phyloP scores from a whole-genome alignment of 495 filamentous ascomycete genomes.

The Umbilicaria muhlenbergii region DNA sequence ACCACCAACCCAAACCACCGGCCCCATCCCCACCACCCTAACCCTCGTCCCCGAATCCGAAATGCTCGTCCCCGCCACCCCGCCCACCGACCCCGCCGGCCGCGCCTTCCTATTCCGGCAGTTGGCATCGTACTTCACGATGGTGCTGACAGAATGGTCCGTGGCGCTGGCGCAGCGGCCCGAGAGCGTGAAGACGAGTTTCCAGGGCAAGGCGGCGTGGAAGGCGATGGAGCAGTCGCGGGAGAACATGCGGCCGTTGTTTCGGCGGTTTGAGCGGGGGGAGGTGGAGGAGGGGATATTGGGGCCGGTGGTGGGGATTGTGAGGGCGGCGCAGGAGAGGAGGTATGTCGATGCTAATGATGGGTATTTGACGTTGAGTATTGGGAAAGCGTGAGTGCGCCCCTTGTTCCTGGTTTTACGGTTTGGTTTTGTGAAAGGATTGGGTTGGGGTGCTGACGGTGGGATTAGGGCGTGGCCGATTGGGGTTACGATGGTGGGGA shows the following conservation, averaged over 20 bases:
- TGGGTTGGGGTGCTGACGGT: constrained; percentile 9
- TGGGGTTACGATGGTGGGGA: constrained; percentile 98
- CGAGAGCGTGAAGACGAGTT: constrained; percentile 48
- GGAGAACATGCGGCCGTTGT: constrained; percentile 81
- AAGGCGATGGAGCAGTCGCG: constrained; percentile 66
- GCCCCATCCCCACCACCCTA: constrained; percentile 57
- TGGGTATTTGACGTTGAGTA: constrained; percentile 79
- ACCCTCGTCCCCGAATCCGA: constrained; percentile 62
- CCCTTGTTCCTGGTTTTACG: not conserved
- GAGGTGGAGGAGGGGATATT: constrained; percentile 68
- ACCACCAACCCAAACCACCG: constrained; percentile 38
- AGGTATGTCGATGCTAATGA: constrained; percentile 95
- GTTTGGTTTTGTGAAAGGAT: no score
- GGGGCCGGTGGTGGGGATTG: constrained; percentile 83
- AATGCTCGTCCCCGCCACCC: constrained; percentile 59
- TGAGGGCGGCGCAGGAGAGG: constrained; percentile 71
- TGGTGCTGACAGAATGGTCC: constrained; percentile 85
- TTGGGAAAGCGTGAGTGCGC: constrained; percentile 67
- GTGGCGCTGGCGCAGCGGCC: constrained; percentile 53
- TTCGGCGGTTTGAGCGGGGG: constrained; percentile 67
- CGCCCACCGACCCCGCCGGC: constrained; percentile 36
- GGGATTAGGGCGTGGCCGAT: constrained; percentile 73
- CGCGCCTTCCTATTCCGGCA: constrained; percentile 65
- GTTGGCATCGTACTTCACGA: constrained; percentile 80
- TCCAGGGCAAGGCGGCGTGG: constrained; percentile 59